A percentile compares a stretch with the other conserved stretches of the same genome.
These are phyloP conservation scores for Mycena crocata DNA, from an alignment of 768 basidiomycete genomes.

Conservation along the genomic window DNA sequence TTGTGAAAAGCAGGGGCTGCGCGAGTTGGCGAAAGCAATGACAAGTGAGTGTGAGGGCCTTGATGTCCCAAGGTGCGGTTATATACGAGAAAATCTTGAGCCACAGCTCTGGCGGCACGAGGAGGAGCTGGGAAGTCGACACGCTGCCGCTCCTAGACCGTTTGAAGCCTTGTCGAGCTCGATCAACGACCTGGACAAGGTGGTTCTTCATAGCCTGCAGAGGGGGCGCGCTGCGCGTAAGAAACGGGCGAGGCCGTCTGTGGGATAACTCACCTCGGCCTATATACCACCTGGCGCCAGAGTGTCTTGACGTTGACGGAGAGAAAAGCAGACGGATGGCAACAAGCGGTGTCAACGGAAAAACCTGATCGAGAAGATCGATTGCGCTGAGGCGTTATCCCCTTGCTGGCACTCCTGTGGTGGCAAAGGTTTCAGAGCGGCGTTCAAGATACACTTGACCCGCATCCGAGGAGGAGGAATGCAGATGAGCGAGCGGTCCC, in stretches of 20 bases:
- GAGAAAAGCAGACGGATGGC: slow-evolving; percentile 3
- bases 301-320: not conserved
- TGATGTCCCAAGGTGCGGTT: slow-evolving; percentile 14
- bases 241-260: not conserved
- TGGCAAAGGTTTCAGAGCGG: not conserved
- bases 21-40: slow-evolving; percentile 27
- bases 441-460: too few species aligned
- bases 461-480: too few species aligned
- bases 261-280: not conserved
- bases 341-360: slow-evolving; percentile 10
- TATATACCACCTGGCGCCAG: not conserved
- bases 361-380: slow-evolving; percentile 1
- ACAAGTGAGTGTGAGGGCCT: slow-evolving; percentile 28
- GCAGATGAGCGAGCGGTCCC: too few species aligned
- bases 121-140: slow-evolving; percentile 1
- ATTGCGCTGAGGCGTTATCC: not conserved
- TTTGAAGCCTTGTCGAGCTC: slow-evolving; percentile 33
- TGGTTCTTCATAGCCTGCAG: slow-evolving; percentile 31
- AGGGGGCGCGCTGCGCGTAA: not conserved
- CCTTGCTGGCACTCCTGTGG: not conserved
- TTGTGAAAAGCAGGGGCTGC: slow-evolving; percentile 30
- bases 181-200: slow-evolving; percentile 32
- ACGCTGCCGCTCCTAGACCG: slow-evolving; percentile 26
- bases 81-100: slow-evolving; percentile 28
- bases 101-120: slow-evolving; percentile 31